Evolutionary conservation across 2,329 filamentous ascomycete genomes (phyloP).

Genomic region (Plenodomus biglobosus): DNA sequence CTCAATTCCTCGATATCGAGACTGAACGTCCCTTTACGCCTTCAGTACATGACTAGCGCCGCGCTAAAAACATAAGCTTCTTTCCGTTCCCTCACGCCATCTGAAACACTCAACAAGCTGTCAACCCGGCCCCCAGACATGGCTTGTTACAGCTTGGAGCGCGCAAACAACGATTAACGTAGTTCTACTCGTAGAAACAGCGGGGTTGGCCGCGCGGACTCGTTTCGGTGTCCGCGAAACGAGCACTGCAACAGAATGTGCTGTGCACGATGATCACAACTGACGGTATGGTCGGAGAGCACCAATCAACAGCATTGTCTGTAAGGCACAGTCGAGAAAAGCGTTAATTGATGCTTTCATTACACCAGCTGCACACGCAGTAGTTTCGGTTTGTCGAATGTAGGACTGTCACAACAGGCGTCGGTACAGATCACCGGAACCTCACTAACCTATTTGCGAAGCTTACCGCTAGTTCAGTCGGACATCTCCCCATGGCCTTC

Average conservation of each 20-base stretch:
- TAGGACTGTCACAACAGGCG: too few relatives aligned
- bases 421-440: too few relatives aligned
- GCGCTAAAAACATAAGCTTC: conserved; percentile 10
- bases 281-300: too few relatives aligned
- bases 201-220: background rate
- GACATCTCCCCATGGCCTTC: too few relatives aligned
- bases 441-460: too few relatives aligned
- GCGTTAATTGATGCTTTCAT: too few relatives aligned
- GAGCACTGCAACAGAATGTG: background rate
- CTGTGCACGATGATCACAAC: background rate
- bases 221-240: background rate
- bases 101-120: background rate
- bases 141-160: background rate
- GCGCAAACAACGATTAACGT: background rate
- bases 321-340: too few relatives aligned
- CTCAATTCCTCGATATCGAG: background rate
- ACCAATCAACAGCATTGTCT: too few relatives aligned
- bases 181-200: background rate
- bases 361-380: too few relatives aligned
- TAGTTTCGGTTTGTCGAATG: too few relatives aligned
- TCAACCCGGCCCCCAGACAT: background rate
- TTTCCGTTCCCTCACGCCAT: conserved; percentile 3
- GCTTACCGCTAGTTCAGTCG: too few relatives aligned
- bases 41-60: conserved; percentile 6
- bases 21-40: background rate